Percentiles rank a stretch among this genome's conserved stretches.
Evolutionary conservation across 495 filamentous ascomycete species (phyloP).

Genomic region (Lepidopterella palustris): DNA sequence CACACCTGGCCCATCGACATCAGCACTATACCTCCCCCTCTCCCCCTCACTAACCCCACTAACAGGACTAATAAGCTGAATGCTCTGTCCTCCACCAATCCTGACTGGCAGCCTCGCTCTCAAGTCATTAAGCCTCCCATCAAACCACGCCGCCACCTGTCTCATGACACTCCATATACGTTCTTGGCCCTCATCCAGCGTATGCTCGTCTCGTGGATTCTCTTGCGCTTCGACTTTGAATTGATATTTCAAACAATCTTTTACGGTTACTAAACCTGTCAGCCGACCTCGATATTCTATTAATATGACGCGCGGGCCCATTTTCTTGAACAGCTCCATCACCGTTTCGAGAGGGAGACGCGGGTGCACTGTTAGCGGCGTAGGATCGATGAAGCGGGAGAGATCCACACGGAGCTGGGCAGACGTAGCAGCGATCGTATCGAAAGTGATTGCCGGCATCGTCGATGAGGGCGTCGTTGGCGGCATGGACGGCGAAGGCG

Average conservation of each 20-base stretch:
- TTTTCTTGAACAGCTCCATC: slow-evolving; percentile 98
- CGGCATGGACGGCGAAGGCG: slow-evolving; percentile 49
- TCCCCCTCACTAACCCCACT: not conserved
- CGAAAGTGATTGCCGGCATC: slow-evolving; percentile 55
- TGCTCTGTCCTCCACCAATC: slow-evolving; percentile 8
- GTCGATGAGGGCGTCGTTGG: slow-evolving; percentile 37
- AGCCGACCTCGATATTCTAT: slow-evolving; percentile 84
- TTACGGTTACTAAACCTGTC: slow-evolving; percentile 83
- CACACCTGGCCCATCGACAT: slow-evolving; percentile 9
- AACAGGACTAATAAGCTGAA: slow-evolving; percentile 20
- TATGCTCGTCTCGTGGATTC: slow-evolving; percentile 53
- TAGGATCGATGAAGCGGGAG: slow-evolving; percentile 80
- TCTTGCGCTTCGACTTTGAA: slow-evolving; percentile 93
- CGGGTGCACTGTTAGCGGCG: slow-evolving; percentile 85
- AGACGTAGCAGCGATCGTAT: slow-evolving; percentile 53
- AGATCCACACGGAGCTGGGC: slow-evolving; percentile 67
- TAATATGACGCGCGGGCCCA: slow-evolving; percentile 88
- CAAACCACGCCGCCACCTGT: slow-evolving; percentile 27
- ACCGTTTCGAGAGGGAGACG: slow-evolving; percentile 91
- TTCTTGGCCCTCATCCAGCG: slow-evolving; percentile 31
- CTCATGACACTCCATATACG: slow-evolving; percentile 33
- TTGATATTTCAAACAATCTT: slow-evolving; percentile 96
- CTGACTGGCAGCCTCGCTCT: slow-evolving; percentile 13
- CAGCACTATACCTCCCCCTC: slow-evolving; percentile 1
- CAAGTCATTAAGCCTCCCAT: slow-evolving; percentile 11